Base-by-base conservation (phyloP, 768 basidiomycete species). In the Cystoderma amianthinum region DNA sequence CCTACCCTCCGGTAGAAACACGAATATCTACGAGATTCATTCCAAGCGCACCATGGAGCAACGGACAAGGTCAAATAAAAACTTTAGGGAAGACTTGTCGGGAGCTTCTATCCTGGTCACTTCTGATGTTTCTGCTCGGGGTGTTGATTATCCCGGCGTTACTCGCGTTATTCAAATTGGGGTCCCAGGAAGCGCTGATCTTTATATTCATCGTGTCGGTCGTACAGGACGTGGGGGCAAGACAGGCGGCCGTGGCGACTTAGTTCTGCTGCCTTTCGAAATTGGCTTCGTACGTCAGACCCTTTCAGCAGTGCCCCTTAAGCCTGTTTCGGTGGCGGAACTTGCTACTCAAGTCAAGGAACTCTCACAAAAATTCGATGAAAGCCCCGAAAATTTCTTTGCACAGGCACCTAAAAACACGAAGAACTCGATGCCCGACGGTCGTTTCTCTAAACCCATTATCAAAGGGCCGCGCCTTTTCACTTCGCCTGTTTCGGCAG, bases 141-240 rank as follows among this genome's bases (percentile, higher is more conserved):
- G 89, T 12, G 76, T 94, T 34, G 89, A 95, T 58, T 95, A 94
- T 57, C 90, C 90, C 5, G 79, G 76, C 15, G 86, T 93, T 16
- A 89, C 88, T 0, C 80, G 92, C 28, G 85, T 94, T 46, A 85
- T 98, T 48, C 96, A 97, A 58, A 69, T 99, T 38, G 93, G 95
- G 38, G 68, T 86, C 5, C 93, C 95, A 2, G 57, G 63, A 4
- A 68, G 62, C 1, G 60, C 74, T 7, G 84, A 90, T 16, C 75
- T 82, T 48, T 95, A 96, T 56, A 68, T 92, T 38, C 89, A 93
- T 50, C 84, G 93, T 43, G 78, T 95, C 33, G 86, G 88, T 2
- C 74, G 91, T 41, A 90, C 92, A 0, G 90, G 87, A 16, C 79
- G 91, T 48, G 85, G 77, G 2, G 68, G 71, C 5, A 58, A 55